Evolutionary conservation across 2,329 filamentous ascomycete species (phyloP).

Genomic region (Rutstroemia sp.): DNA sequence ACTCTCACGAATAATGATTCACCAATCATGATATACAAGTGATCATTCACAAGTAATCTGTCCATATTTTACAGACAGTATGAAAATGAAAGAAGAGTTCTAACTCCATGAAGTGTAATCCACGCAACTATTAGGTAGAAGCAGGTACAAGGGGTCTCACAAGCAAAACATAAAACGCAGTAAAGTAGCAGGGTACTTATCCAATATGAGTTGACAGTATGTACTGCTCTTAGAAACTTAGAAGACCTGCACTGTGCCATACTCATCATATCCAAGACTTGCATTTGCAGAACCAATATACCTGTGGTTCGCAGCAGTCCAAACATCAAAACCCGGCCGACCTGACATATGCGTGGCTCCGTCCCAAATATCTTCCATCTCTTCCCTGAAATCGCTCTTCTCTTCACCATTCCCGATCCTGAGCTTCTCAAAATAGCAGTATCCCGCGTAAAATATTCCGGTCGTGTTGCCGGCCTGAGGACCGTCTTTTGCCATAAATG

Average conservation of each 20-base stretch:
- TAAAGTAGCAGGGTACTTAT: too few relatives aligned
- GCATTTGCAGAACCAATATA: background rate
- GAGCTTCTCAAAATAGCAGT: slow-evolving; percentile 53
- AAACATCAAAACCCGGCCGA: background rate
- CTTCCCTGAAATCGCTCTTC: slow-evolving; percentile 41
- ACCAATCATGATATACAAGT: too few relatives aligned
- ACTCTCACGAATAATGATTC: too few relatives aligned
- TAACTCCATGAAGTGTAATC: too few relatives aligned
- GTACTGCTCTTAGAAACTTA: background rate
- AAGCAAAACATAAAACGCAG: too few relatives aligned
- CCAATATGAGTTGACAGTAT: too few relatives aligned
- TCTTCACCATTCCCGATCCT: slow-evolving; percentile 42
- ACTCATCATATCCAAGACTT: background rate
- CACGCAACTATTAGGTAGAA: too few relatives aligned
- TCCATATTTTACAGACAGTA: too few relatives aligned
- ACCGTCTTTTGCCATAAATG: slow-evolving; percentile 45
- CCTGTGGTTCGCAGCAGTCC: background rate
- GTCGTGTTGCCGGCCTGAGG: slow-evolving; percentile 40
- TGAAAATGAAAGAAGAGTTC: too few relatives aligned
- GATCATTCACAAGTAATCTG: too few relatives aligned
- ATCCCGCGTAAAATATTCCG: slow-evolving; percentile 44
- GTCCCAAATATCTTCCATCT: slow-evolving; percentile 38
- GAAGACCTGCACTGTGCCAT: background rate
- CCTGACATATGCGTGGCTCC: background rate
- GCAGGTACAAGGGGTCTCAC: too few relatives aligned